Evolutionary conservation across 108 stramenopile species (phyloP).

Genomic region (Pinguiococcus pyrenoidosus): DNA sequence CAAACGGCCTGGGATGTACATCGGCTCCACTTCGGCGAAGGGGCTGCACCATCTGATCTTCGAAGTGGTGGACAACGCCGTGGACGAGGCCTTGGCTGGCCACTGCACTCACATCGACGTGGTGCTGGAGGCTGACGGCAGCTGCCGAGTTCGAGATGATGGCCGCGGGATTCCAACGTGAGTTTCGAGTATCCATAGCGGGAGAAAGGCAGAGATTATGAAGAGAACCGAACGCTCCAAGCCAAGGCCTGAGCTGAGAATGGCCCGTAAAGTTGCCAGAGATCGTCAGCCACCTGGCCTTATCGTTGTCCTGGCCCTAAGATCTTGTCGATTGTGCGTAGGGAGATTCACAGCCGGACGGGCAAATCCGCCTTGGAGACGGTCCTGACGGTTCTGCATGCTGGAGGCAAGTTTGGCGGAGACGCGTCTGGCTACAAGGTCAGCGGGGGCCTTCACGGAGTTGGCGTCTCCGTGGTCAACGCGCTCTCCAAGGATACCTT

Average conservation of each 20-base stretch:
- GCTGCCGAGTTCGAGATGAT: slow-evolving; percentile 64
- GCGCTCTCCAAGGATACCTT: slow-evolving; percentile 59
- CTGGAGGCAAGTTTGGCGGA: slow-evolving; percentile 92
- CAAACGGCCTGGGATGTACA: slow-evolving; percentile 84
- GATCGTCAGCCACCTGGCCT: not conserved
- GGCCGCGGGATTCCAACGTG: slow-evolving; percentile 71
- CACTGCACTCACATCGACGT: slow-evolving; percentile 61
- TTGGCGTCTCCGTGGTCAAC: slow-evolving; percentile 89
- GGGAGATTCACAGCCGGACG: slow-evolving; percentile 59
- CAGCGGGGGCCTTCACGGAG: slow-evolving; percentile 81
- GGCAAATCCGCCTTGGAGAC: slow-evolving; percentile 70
- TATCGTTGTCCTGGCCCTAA: not conserved
- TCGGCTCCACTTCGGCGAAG: slow-evolving; percentile 79
- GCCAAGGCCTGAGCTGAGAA: too few relatives aligned
- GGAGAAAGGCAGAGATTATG: not conserved
- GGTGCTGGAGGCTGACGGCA: slow-evolving; percentile 53
- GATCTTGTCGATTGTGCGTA: not conserved
- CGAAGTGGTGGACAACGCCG: slow-evolving; percentile 87
- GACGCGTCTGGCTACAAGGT: slow-evolving; percentile 73
- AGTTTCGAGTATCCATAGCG: not conserved
- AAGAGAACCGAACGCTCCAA: too few relatives aligned
- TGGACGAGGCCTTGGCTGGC: slow-evolving; percentile 83
- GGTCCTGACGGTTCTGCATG: slow-evolving; percentile 80
- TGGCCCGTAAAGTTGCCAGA: not conserved
- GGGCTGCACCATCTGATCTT: slow-evolving; percentile 85